A percentile compares a stretch with the other conserved stretches of the same genome.
Conservation (phyloP, 371 early-diverging fungal genomes). For the Mortierella sp. region DNA sequence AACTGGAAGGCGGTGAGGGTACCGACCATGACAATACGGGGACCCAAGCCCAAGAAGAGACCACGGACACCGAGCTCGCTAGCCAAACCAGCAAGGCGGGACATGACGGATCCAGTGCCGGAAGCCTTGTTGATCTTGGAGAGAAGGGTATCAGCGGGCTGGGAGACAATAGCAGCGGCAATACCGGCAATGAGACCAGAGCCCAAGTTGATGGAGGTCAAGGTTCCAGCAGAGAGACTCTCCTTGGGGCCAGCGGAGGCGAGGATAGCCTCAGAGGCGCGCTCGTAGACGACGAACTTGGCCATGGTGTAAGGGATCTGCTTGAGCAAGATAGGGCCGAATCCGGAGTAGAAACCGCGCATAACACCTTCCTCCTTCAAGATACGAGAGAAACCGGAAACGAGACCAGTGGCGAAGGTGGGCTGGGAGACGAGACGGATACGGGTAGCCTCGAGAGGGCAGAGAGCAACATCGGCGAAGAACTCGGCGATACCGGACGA, state of each 20-base stretch:
- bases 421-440: slow-evolving; percentile 85
- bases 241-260: slow-evolving; percentile 68
- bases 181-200: slow-evolving; percentile 74
- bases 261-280: slow-evolving; percentile 71
- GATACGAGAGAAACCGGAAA: slow-evolving; percentile 70
- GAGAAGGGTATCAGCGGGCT: slow-evolving; percentile 97
- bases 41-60: slow-evolving; percentile 78
- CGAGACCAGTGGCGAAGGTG: slow-evolving; percentile 74
- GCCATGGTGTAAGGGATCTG: slow-evolving; percentile 94
- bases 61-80: slow-evolving; percentile 75
- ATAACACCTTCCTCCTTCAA: slow-evolving; percentile 77
- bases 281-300: slow-evolving; percentile 94
- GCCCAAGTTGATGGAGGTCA: slow-evolving; percentile 86
- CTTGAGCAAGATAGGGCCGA: slow-evolving; percentile 82
- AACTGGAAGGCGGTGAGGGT: slow-evolving; percentile 80
- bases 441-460: slow-evolving; percentile 84
- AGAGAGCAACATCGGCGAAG: slow-evolving; percentile 91
- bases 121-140: slow-evolving; percentile 87
- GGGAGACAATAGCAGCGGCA: slow-evolving; percentile 92
- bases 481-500: slow-evolving; percentile 91
- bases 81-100: slow-evolving; percentile 66
- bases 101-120: slow-evolving; percentile 69
- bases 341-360: slow-evolving; percentile 82
- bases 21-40: slow-evolving; percentile 85
- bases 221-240: slow-evolving; percentile 64